Base-by-base conservation (phyloP, 1,284 basidiomycete species). In the Rhizopogon hawkerae region DNA sequence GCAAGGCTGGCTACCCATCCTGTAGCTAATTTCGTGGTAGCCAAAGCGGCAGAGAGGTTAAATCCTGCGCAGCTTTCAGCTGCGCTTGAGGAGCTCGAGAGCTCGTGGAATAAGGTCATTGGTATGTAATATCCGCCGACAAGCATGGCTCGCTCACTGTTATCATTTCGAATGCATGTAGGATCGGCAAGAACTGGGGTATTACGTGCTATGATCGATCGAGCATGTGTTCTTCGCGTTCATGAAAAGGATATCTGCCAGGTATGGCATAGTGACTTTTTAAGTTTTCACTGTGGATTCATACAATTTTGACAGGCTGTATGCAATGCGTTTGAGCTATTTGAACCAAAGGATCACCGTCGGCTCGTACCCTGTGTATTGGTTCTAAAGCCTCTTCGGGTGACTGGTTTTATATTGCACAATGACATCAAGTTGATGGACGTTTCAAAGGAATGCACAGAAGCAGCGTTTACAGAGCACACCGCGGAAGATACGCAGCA, bases 1-100 rank as follows among this genome's bases (percentile, higher is more conserved):
- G 67, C 76, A 5, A 80, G 84, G 53, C 71, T 95, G 23, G 81
- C 86, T 3, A 69, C 75, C 9, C 93, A 97, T 66, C 91, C 92
- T 1, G 88, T 92, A 2, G 90, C 89, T 18, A 96, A 96, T 63
- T 97, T 92, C 59, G 91, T 95, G 13, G 75, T 92, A 5, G 86
- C 91, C 0, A 86, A 82, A 60, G 87, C 83, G 0, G 56, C 94
- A 11, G 77, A 78, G 45, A 73, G 88, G 35, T 64, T 83, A 14
- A 72, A 75, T 26, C 66, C 64, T 5, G 66, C 70, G 4, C 78
- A 85, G 53, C 62, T 95, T n/a, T 60, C 65, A 3, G 73, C 73
- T n/a, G 72, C 84, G 1, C 68, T 83, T 36, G 67, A 69, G 45
- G 79, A 83, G 52, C 75, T 90, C 61, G 68, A 67, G 21, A 74